phyloP scores from a whole-genome alignment of 306 rosid species.

The Dryas alaskensis region DNA sequence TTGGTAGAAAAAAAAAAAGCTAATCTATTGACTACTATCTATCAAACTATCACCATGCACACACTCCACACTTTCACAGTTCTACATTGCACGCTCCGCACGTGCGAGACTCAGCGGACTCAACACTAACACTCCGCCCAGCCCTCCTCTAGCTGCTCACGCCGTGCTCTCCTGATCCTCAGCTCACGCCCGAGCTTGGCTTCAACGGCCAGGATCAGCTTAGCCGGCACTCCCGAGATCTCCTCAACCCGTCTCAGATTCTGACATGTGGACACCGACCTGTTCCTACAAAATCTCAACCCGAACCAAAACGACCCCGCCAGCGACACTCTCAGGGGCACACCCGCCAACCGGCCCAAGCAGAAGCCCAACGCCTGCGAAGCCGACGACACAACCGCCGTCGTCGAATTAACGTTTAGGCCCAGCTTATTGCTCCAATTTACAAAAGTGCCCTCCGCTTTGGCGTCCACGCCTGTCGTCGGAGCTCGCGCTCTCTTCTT shows the following conservation, averaged over 20 bases:
- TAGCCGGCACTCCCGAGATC: conserved; percentile 52
- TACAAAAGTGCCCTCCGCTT: conserved; percentile 18
- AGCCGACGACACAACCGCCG: conserved; percentile 4
- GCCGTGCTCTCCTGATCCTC: conserved; percentile 10
- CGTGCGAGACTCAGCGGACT: background rate
- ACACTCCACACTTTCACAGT: background rate
- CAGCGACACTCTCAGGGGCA: conserved; percentile 44
- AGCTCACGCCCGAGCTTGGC: conserved; percentile 38
- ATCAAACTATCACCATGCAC: background rate
- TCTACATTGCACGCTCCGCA: background rate
- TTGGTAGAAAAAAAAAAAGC: background rate
- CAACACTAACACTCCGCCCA: conserved; percentile 45
- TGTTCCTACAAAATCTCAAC: conserved; percentile 34
- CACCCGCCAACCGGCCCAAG: conserved; percentile 20
- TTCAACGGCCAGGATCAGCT: conserved; percentile 49
- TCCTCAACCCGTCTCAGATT: conserved; percentile 40
- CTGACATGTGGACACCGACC: conserved; percentile 26
- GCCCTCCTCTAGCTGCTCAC: conserved; percentile 42
- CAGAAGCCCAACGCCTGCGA: conserved; percentile 18
- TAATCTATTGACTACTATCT: background rate
- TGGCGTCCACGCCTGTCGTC: background rate
- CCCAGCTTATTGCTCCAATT: conserved; percentile 30
- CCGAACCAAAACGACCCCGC: conserved; percentile 79
- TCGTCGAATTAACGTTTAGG: background rate
- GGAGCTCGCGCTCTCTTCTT: background rate